Conservation (phyloP, 2,329 filamentous ascomycete genomes). For the Aspergillus fijiensis region DNA sequence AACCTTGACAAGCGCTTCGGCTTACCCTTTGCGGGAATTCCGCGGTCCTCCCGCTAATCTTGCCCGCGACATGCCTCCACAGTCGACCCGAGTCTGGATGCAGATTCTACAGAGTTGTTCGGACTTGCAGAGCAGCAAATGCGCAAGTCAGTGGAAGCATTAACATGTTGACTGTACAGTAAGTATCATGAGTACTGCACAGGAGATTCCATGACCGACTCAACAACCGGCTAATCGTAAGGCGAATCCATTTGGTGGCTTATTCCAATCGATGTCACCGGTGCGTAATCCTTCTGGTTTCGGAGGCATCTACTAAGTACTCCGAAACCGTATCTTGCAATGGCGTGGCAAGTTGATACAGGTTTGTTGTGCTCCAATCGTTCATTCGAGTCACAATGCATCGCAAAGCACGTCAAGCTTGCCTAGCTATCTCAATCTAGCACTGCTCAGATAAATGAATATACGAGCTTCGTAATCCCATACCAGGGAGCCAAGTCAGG, state of each 20-base stretch:
- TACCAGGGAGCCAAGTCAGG: too few species aligned
- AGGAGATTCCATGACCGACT: too few species aligned
- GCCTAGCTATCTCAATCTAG: too few species aligned
- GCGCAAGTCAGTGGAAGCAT: background rate
- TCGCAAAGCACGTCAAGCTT: too few species aligned
- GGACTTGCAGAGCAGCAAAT: too few species aligned
- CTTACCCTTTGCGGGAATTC: slow-evolving; percentile 34
- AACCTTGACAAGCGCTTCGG: slow-evolving; percentile 24
- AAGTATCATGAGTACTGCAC: too few species aligned
- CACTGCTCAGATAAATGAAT: too few species aligned
- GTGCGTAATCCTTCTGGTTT: slow-evolving; percentile 5
- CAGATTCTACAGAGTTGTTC: too few species aligned
- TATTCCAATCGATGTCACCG: background rate
- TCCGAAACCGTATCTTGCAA: background rate
- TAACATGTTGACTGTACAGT: background rate
- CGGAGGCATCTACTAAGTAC: background rate
- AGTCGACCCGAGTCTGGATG: too few species aligned
- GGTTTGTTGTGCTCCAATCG: background rate
- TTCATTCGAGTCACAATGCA: too few species aligned
- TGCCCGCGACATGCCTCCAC: background rate
- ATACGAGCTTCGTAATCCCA: too few species aligned
- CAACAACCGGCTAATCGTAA: background rate
- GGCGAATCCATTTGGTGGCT: background rate
- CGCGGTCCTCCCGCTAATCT: slow-evolving; percentile 10
- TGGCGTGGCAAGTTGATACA: background rate